Evolutionary conservation across 2,329 filamentous ascomycete species (phyloP).

Genomic region (Colletotrichum abscissum): DNA sequence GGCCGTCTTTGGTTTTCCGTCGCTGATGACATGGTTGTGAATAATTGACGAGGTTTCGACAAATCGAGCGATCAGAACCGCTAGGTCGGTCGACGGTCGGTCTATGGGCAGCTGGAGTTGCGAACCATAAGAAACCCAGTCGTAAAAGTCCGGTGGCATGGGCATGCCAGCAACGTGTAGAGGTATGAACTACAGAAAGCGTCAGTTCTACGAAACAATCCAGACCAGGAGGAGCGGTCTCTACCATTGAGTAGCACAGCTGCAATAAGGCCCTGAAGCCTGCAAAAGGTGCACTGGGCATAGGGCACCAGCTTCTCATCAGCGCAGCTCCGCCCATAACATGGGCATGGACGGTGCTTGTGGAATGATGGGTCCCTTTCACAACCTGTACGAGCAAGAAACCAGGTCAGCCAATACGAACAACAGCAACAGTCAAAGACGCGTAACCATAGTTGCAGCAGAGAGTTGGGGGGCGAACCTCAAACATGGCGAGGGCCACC

Average conservation of each 20-base stretch:
- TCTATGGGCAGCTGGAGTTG: slow-evolving; percentile 49
- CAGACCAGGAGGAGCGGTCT: slow-evolving; percentile 25
- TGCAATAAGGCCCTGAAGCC: slow-evolving; percentile 65
- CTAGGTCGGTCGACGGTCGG: slow-evolving; percentile 53
- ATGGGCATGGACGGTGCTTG: slow-evolving; percentile 66
- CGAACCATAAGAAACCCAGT: slow-evolving; percentile 54
- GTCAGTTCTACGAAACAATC: not conserved
- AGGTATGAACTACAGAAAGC: slow-evolving; percentile 54
- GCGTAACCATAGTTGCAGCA: not conserved
- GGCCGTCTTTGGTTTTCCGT: slow-evolving; percentile 49
- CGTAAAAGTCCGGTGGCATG: slow-evolving; percentile 55
- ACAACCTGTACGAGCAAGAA: slow-evolving; percentile 48
- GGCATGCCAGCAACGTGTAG: slow-evolving; percentile 51
- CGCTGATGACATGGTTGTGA: slow-evolving; percentile 47
- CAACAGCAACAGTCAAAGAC: not conserved
- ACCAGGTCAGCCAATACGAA: slow-evolving; percentile 35
- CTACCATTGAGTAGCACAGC: slow-evolving; percentile 67
- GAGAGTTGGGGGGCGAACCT: slow-evolving; percentile 54
- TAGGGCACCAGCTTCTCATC: slow-evolving; percentile 58
- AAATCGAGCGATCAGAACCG: slow-evolving; percentile 52
- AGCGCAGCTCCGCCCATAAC: slow-evolving; percentile 70
- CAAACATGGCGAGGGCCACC: slow-evolving; percentile 70
- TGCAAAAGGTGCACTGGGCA: slow-evolving; percentile 49
- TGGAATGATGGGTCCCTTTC: slow-evolving; percentile 58
- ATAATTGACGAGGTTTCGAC: slow-evolving; percentile 52